Base-by-base conservation (phyloP, 768 basidiomycete genomes). In the Auriscalpium vulgare region DNA sequence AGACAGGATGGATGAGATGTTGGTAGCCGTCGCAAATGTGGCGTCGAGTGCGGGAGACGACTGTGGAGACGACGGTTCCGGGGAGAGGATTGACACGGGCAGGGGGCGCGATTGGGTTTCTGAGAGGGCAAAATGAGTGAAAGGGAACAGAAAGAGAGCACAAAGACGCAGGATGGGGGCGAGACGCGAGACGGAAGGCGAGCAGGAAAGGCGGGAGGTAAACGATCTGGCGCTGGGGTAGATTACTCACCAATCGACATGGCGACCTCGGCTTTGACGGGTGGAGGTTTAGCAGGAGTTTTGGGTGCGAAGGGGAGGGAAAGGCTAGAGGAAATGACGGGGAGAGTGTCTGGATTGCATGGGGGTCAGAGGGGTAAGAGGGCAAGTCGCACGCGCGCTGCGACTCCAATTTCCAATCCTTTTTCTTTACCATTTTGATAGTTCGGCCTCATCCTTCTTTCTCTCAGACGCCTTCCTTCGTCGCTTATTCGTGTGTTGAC, bases 291-390 rank as follows among this genome's bases (percentile, higher is more conserved):
- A 14, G 40, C 40, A 6, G 40, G 4, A 17, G 14, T 43, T 43
- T 43, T 43, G 17, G 4, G 40, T 14, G 40, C 40, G 35, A 49
- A 35, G 50, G 34, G 35, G 56, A 47, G 34, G 37, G 59, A 44
- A 10, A 47, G 35, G 37, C 45, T 52, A 29, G 59, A 21, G 23
- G 59, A 58, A 11, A 60, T 56, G 37, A 54, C n/a, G 11, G 59
- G 45, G 19, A 58, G 23, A 40, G 52, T 13, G 55, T 50, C 43
- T 0, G 56, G 59, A 29, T 56, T 43, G 44, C 56, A 58, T 5
- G 59, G 34, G 29, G 29, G 58, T 60, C 56, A 58, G 45, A 34
- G 44, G 45, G 23, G 43, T 35, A 37, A 17, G 43, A 47, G 35
- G n/a, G 52, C 47, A 49, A 54, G 49, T 43, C 40, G 40, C 40